phyloP scores from a whole-genome alignment of 345 rosid species.

The Dimocarpus longan region DNA sequence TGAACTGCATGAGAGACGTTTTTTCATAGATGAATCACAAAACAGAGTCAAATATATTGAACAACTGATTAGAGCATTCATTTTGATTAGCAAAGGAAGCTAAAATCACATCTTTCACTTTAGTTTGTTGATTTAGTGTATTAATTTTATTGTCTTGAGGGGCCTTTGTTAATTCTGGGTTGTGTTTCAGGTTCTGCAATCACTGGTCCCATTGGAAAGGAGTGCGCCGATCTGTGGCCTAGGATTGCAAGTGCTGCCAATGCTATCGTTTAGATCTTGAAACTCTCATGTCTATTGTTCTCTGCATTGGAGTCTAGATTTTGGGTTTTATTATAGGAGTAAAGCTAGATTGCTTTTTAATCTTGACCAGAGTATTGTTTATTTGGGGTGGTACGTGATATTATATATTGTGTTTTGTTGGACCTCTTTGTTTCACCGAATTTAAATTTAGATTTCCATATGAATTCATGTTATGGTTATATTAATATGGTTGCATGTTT shows the following conservation, averaged over 20 bases:
- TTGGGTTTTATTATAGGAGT: not conserved
- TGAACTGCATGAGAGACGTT: not conserved
- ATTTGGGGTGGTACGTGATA: not conserved
- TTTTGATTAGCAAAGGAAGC: no score
- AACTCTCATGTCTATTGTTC: not conserved
- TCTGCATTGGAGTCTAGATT: not conserved
- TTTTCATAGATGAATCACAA: no score
- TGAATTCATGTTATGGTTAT: no score
- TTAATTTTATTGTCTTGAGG: no score
- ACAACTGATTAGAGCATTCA: no score
- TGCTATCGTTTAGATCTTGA: conserved; percentile 49
- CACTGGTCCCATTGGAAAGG: conserved; percentile 92
- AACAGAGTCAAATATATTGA: no score
- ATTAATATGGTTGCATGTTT: not conserved
- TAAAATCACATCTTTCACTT: no score
- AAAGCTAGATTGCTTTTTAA: not conserved
- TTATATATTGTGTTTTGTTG: not conserved
- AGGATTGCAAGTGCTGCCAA: conserved; percentile 96
- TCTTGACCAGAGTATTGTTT: not conserved
- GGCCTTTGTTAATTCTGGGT: not conserved
- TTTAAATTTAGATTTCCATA: not conserved
- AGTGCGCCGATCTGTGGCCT: conserved; percentile 95
- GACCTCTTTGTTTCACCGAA: not conserved
- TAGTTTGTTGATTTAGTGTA: not conserved
- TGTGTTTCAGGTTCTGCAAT: conserved; percentile 73